These are phyloP conservation scores for Acacia crassicarpa DNA, from an alignment of 306 rosid species.

Conservation along the genomic window DNA sequence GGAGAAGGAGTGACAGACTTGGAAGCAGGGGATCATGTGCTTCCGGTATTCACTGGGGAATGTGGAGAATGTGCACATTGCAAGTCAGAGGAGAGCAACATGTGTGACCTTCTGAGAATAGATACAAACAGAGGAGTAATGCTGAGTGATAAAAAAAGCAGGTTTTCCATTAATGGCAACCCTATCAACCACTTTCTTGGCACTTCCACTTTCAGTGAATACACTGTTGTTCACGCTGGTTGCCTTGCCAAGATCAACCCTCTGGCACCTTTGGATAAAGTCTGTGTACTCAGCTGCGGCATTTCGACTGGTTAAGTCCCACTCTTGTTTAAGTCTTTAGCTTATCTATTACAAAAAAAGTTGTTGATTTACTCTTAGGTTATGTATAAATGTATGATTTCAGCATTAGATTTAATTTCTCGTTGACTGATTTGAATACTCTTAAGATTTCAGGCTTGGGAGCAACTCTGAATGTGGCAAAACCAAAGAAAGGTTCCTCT, in stretches of 20 bases:
- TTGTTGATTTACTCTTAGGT: background rate
- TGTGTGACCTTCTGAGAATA: slow-evolving; percentile 42
- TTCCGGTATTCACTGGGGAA: slow-evolving; percentile 46
- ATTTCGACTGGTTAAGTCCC: slow-evolving; percentile 35
- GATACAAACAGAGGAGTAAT: slow-evolving; percentile 37
- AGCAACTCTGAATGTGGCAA: slow-evolving; percentile 47
- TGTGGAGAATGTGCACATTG: slow-evolving; percentile 42
- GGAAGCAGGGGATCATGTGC: slow-evolving; percentile 44
- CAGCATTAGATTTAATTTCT: background rate
- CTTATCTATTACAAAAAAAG: background rate
- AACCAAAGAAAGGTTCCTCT: slow-evolving; percentile 40
- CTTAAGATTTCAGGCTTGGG: slow-evolving; percentile 30
- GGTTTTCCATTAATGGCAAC: slow-evolving; percentile 41
- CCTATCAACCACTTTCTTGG: slow-evolving; percentile 44
- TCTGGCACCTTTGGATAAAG: slow-evolving; percentile 40
- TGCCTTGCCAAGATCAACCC: slow-evolving; percentile 44
- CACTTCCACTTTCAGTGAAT: slow-evolving; percentile 48
- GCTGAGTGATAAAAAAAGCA: slow-evolving; percentile 39
- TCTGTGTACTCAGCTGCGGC: slow-evolving; percentile 47
- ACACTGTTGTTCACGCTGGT: slow-evolving; percentile 44
- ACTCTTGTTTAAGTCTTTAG: background rate
- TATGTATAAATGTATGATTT: background rate
- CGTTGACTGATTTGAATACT: background rate
- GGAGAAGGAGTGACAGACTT: slow-evolving; percentile 34
- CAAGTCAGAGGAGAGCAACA: slow-evolving; percentile 45